Evolutionary conservation across 345 rosid species (phyloP), one percentile per base, ranked within the genome.

Genomic region (Noccaea caerulescens): DNA sequence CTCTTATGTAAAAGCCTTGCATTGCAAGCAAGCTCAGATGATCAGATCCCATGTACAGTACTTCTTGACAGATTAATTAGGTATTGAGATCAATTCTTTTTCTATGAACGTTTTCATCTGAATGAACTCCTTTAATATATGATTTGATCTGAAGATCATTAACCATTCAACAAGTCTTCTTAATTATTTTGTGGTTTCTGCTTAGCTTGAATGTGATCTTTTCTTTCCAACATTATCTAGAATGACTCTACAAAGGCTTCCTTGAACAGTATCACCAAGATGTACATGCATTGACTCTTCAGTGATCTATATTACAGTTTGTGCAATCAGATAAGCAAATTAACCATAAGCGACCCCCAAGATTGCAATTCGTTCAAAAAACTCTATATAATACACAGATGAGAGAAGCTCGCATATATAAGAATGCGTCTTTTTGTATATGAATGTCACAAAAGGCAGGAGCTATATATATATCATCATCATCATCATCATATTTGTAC

Each of bases 331-430:
- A 44, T 20, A 20, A 44, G 23, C 27, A 63, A 47, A 49, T 45
- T 12, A 41, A 53, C 33, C 47, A 36, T 32, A 33, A 20, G 56
- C 38, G 33, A 56, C 9, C 32, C 23, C 37, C 23, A 58, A 58
- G 52, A 45, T 37, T 46, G 10, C 55, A 66, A 11, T 58, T 69
- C 49, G 57, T 27, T 30, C 61, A 71, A 39, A 20, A 46, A 14
- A 52, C 63, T 51, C 64, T 66, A 66, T 23, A 72, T 41, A 39
- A 39, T 64, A 59, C 63, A 43, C 65, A 50, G 51, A 53, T 36
- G 72, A 61, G 68, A 57, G 27, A 65, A 71, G 59, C 59, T 46
- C 65, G 36, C 73, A 49, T 25, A 53, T 61, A 61, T 43, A 55
- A 7, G 30, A 47, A 54, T 69, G 65, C 36, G 58, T 56, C 30